Conservation (phyloP, 164 flowering plant species). For the Vitis riparia region DNA sequence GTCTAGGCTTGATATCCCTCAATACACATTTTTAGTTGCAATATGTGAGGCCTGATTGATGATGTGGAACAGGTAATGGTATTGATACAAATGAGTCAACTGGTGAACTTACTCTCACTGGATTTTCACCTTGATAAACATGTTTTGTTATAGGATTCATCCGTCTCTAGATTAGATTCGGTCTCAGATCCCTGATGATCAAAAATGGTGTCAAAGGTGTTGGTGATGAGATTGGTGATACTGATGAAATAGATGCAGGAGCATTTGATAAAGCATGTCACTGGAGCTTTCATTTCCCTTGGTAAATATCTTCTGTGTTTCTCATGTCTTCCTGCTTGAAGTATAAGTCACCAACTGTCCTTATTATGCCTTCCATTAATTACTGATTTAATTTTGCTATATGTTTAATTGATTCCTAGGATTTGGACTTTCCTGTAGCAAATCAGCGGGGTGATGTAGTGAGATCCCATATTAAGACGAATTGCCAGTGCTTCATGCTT, state of each 20-base stretch:
- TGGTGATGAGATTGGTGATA: constrained; percentile 48
- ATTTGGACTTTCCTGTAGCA: background rate
- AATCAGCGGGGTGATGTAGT: background rate
- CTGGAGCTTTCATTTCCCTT: constrained; percentile 89
- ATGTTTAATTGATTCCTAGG: background rate
- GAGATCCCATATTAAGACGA: background rate
- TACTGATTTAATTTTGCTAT: background rate
- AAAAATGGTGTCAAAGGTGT: constrained; percentile 51
- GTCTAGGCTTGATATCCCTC: constrained; percentile 78
- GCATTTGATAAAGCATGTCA: constrained; percentile 79
- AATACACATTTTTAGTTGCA: constrained; percentile 75
- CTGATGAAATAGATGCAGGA: constrained; percentile 74
- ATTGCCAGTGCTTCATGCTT: too few relatives aligned
- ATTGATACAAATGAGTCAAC: constrained; percentile 1
- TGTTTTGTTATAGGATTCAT: constrained; percentile 45
- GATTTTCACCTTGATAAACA: constrained; percentile 9
- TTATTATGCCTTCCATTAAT: too few relatives aligned
- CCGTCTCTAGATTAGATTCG: constrained; percentile 83
- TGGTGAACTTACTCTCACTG: background rate
- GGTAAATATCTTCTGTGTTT: constrained; percentile 44
- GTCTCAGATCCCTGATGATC: constrained; percentile 83
- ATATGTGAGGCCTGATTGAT: constrained; percentile 96
- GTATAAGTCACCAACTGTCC: too few relatives aligned
- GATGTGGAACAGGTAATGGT: constrained; percentile 87
- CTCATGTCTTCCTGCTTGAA: too few relatives aligned